Conservation (phyloP, 495 filamentous ascomycete genomes). For the Aspergillus sclerotiicarbonarius region DNA sequence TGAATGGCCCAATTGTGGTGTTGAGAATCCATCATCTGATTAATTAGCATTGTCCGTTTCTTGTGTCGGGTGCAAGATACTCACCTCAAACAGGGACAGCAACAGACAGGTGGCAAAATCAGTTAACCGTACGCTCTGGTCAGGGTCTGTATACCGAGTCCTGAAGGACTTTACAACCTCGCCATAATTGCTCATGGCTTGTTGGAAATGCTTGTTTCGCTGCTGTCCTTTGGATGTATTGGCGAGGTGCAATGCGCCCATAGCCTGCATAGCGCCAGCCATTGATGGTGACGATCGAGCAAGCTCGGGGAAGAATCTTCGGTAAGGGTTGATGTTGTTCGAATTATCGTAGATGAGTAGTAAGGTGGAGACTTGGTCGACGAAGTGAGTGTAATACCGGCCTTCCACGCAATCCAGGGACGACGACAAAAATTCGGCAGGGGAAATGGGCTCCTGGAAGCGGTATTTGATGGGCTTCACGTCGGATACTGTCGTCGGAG, state of each 20-base stretch:
- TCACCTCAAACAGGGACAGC: slow-evolving; percentile 41
- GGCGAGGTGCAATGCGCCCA: slow-evolving; percentile 43
- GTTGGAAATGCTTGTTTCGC: slow-evolving; percentile 38
- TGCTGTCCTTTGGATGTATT: slow-evolving; percentile 36
- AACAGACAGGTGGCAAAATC: slow-evolving; percentile 43
- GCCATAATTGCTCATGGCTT: slow-evolving; percentile 43
- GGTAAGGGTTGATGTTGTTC: slow-evolving; percentile 38
- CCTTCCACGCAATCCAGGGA: slow-evolving; percentile 30
- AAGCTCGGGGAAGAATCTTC: slow-evolving; percentile 36
- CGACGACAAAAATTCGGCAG: slow-evolving; percentile 20
- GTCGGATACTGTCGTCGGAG: slow-evolving; percentile 12
- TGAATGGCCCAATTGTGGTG: slow-evolving; percentile 42
- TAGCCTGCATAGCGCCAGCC: slow-evolving; percentile 43
- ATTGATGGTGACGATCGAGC: slow-evolving; percentile 38
- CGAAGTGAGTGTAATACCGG: slow-evolving; percentile 39
- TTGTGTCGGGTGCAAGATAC: neutral
- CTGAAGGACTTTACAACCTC: slow-evolving; percentile 39
- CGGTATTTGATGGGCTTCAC: slow-evolving; percentile 15
- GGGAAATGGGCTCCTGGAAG: slow-evolving; percentile 29
- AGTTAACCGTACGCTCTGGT: slow-evolving; percentile 28
- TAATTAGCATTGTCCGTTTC: slow-evolving; percentile 6
- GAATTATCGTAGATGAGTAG: slow-evolving; percentile 40
- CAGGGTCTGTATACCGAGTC: slow-evolving; percentile 27
- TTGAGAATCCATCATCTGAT: slow-evolving; percentile 47
- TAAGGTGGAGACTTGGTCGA: slow-evolving; percentile 37